These are phyloP conservation scores for Friedmanniomyces endolithicus DNA, from an alignment of 495 filamentous ascomycete species.

Conservation along the genomic window DNA sequence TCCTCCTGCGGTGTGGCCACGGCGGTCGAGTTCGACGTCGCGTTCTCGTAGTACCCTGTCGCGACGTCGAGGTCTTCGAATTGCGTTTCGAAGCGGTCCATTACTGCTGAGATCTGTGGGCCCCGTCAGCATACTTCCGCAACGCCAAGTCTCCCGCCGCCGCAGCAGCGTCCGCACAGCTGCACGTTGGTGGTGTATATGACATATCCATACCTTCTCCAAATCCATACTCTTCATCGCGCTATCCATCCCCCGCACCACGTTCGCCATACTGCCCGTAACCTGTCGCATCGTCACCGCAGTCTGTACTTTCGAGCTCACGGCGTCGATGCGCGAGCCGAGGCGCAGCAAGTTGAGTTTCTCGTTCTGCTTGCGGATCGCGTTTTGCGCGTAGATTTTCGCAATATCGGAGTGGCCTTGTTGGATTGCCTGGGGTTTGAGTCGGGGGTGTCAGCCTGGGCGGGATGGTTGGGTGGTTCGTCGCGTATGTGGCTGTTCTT, in stretches of 20 bases:
- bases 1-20: slow-evolving; percentile 70
- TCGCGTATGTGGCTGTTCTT: too few relatives aligned
- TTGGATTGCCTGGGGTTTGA: slow-evolving; percentile 38
- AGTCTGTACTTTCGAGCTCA: slow-evolving; percentile 49
- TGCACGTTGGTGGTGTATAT: too few relatives aligned
- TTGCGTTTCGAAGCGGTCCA: slow-evolving; percentile 71
- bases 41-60: slow-evolving; percentile 74
- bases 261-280: slow-evolving; percentile 51
- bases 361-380: slow-evolving; percentile 65
- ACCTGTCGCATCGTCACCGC: slow-evolving; percentile 56
- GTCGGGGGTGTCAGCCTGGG: too few relatives aligned
- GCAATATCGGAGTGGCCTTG: slow-evolving; percentile 62
- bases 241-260: slow-evolving; percentile 51
- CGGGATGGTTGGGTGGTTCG: too few relatives aligned
- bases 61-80: slow-evolving; percentile 76
- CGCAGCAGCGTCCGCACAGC: background rate
- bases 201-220: slow-evolving; percentile 55
- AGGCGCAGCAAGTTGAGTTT: slow-evolving; percentile 49
- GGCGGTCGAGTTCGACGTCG: slow-evolving; percentile 60
- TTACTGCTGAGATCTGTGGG: slow-evolving; percentile 42
- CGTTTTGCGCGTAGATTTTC: slow-evolving; percentile 73
- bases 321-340: slow-evolving; percentile 49
- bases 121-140: background rate
- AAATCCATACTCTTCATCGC: slow-evolving; percentile 60
- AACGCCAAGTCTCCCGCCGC: background rate